phyloP scores from a whole-genome alignment of 1,139 yeast genomes.

The Barnettozyma hawaiiensis region DNA sequence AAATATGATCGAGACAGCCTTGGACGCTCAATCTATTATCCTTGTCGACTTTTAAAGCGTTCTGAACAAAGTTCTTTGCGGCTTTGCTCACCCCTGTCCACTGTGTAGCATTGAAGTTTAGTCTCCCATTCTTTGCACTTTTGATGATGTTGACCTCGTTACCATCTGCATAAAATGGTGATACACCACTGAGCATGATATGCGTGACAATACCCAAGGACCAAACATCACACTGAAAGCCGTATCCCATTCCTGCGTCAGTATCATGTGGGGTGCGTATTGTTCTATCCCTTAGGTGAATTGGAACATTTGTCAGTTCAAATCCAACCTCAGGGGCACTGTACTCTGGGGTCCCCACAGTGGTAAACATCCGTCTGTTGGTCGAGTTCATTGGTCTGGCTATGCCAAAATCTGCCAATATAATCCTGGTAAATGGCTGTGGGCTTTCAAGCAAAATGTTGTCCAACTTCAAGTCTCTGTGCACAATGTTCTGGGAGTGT shows the following conservation, averaged over 20 bases:
- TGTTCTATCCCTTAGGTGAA: slow-evolving; percentile 8
- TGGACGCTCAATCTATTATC: slow-evolving; percentile 33
- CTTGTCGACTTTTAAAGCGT: slow-evolving; percentile 37
- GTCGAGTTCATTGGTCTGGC: slow-evolving; percentile 38
- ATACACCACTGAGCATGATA: slow-evolving; percentile 51
- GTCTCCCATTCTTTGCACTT: slow-evolving; percentile 37
- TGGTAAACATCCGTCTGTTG: slow-evolving; percentile 42
- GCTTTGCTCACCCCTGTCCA: slow-evolving; percentile 37
- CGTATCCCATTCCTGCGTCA: slow-evolving; percentile 36
- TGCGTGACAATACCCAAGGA: slow-evolving; percentile 56
- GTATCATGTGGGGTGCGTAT: not conserved
- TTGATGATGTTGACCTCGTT: slow-evolving; percentile 33
- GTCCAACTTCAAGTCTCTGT: slow-evolving; percentile 53
- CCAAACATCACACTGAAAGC: slow-evolving; percentile 60
- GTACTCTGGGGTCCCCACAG: slow-evolving; percentile 65
- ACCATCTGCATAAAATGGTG: slow-evolving; percentile 53
- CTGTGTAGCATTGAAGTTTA: slow-evolving; percentile 35
- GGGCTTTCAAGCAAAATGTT: slow-evolving; percentile 51
- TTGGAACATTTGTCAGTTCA: slow-evolving; percentile 22
- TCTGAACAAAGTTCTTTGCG: slow-evolving; percentile 41
- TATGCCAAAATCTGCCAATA: slow-evolving; percentile 63
- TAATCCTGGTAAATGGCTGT: slow-evolving; percentile 43
- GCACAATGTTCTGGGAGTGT: slow-evolving; percentile 46
- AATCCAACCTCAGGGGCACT: slow-evolving; percentile 63
- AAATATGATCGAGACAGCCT: slow-evolving; percentile 37